Evolutionary conservation across 495 filamentous ascomycete genomes (phyloP), one percentile per base, ranked within the genome.

Genomic region (Penicillium canescens): DNA sequence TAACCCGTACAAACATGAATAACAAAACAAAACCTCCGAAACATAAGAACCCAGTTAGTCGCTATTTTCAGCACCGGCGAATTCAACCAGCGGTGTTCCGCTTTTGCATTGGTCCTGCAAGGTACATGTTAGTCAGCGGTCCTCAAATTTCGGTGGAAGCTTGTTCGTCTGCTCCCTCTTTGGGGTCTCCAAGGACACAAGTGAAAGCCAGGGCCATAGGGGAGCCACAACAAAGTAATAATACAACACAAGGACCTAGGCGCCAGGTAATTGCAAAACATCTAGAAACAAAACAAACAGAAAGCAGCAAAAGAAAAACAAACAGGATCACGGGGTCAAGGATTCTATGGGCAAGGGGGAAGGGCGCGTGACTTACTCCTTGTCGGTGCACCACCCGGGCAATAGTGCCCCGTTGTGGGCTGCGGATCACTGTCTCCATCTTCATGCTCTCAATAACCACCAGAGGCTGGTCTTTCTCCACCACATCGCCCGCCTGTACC

Each of bases 361-460:
- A 38, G 48, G 7, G 26, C 36, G 49, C 55, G 52, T 65, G 62
- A 84, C 89, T 79, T 83, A 96, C 91, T 66, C 93, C 93, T 76
- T 86, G 79, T 68, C 86, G 80, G 72, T 97, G 92, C 37, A 93
- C 90, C 42, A 98, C 75, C 70, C 82, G 89, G 52, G 85, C 83
- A 53, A 98, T 82, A 8, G 85, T 80, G 6, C 91, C 94, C 56
- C 86, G 85, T 42, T 91, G 85, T 10, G 94, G 94, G 57, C 89
- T 92, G 54, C 94, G 80, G 53, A 98, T 96, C 33, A 96, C 91
- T 31, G 91, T 98, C 73, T 98, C 94, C 94, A 98, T 98, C 81
- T 98, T 98, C 94, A 98, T 98, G 51, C 93, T 97, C 73, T 98
- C 94, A 64, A 98, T 96, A 1, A 98, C 92, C 38, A 98, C 91